Evolutionary conservation across 371 early-diverging fungal species (phyloP).

Genomic region (Entomophthora muscae): DNA sequence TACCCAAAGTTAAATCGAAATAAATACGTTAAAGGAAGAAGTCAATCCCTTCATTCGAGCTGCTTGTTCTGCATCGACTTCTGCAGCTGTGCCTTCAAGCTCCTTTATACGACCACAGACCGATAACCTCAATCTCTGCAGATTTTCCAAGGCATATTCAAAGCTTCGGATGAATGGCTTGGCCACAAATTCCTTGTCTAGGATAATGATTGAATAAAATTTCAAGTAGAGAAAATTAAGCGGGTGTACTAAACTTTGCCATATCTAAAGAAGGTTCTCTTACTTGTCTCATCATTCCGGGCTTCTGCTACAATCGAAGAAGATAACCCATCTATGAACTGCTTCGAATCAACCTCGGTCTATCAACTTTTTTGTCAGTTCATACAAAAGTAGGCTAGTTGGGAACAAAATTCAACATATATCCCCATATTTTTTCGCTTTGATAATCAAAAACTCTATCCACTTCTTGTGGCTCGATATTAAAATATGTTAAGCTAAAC

Average conservation of each 20-base stretch:
- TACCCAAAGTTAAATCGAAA: not conserved
- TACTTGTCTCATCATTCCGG: constrained; percentile 5
- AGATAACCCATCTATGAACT: constrained; percentile 7
- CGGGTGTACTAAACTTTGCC: no score
- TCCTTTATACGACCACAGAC: constrained; percentile 67
- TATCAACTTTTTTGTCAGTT: no score
- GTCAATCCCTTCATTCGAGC: constrained; percentile 51
- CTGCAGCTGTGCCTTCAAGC: constrained; percentile 52
- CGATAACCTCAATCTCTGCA: constrained; percentile 45
- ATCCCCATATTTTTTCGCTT: no score
- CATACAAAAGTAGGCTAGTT: no score
- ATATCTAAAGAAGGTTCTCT: no score
- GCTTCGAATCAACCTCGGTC: constrained; percentile 4
- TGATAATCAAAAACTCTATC: no score
- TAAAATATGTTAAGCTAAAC: no score
- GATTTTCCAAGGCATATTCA: constrained; percentile 66
- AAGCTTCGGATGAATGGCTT: constrained; percentile 80
- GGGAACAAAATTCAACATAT: no score
- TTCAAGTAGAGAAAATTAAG: no score
- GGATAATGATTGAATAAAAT: no score
- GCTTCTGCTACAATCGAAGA: constrained; percentile 6
- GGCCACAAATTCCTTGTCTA: constrained; percentile 31
- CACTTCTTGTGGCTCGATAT: no score
- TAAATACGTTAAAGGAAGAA: constrained; percentile 46
- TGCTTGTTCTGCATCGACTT: constrained; percentile 53